Conservation (phyloP, 2,329 filamentous ascomycete genomes). For the Diaporthe velutina region DNA sequence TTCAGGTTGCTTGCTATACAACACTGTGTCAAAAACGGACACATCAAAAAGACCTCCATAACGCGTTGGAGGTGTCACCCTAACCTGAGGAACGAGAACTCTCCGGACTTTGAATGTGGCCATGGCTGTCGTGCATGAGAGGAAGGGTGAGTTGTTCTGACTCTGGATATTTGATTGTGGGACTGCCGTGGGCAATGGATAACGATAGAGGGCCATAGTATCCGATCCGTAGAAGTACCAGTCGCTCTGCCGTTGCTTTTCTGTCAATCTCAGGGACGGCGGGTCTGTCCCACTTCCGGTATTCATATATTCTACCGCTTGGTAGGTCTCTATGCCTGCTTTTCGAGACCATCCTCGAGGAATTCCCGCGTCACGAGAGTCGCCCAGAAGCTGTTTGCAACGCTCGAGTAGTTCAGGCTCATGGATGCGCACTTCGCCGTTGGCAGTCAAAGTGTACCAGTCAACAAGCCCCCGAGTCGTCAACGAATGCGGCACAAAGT, state of each 20-base stretch:
- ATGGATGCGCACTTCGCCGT: background rate
- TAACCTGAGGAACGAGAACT: background rate
- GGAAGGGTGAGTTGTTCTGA: background rate
- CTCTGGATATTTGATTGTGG: background rate
- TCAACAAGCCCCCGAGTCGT: background rate
- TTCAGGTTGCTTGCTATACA: background rate
- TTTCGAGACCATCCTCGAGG: background rate
- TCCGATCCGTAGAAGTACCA: conserved; percentile 8
- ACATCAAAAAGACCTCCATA: background rate
- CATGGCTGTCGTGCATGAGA: background rate
- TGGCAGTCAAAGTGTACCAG: background rate
- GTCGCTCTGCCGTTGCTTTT: background rate
- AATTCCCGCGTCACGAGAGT: background rate
- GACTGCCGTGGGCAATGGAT: background rate
- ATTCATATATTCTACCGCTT: background rate
- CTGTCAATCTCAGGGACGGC: background rate
- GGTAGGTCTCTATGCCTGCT: background rate
- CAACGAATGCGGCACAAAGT: background rate
- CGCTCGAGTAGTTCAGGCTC: background rate
- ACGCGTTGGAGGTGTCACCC: background rate
- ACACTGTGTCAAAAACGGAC: background rate
- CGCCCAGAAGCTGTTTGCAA: background rate
- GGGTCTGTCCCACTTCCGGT: background rate
- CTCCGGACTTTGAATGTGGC: background rate
- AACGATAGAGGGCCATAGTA: background rate